phyloP scores from a whole-genome alignment of 129 eudicot genomes.

The Dittrichia graveolens region DNA sequence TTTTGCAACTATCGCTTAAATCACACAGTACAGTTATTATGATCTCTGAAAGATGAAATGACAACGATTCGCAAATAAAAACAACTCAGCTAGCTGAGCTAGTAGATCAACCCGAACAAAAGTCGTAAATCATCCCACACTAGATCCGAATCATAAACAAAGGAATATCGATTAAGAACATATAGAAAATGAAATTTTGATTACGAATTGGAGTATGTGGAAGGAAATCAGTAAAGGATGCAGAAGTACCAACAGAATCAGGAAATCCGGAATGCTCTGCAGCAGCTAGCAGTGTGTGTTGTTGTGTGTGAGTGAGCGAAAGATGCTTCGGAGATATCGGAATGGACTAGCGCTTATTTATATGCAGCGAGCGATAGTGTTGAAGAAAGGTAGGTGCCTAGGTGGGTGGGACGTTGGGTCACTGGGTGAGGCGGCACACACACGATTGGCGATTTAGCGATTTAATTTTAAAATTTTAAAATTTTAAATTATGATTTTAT shows the following conservation, averaged over 20 bases:
- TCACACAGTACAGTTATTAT: not conserved
- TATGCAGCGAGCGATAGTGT: constrained; percentile 17
- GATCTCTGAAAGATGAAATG: too few relatives aligned
- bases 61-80: not conserved
- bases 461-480: too few relatives aligned
- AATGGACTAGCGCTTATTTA: constrained; percentile 13
- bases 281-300: constrained; percentile 16
- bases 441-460: not conserved
- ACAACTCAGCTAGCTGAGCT: not conserved
- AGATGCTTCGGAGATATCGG: constrained; percentile 35
- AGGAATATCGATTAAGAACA: not conserved
- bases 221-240: not conserved
- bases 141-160: constrained; percentile 21
- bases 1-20: not conserved
- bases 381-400: constrained; percentile 9
- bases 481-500: too few relatives aligned
- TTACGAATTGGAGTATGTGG: constrained; percentile 17
- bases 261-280: constrained; percentile 9
- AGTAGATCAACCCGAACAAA: constrained; percentile 13
- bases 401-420: not conserved
- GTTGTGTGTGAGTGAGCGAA: constrained; percentile 15
- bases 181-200: constrained; percentile 1
- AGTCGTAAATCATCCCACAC: not conserved
- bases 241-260: constrained; percentile 15
- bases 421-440: not conserved